Percentiles rank a stretch among this genome's conserved stretches.
phyloP scores from a whole-genome alignment of 345 rosid species.

The Bruguiera parviflora region DNA sequence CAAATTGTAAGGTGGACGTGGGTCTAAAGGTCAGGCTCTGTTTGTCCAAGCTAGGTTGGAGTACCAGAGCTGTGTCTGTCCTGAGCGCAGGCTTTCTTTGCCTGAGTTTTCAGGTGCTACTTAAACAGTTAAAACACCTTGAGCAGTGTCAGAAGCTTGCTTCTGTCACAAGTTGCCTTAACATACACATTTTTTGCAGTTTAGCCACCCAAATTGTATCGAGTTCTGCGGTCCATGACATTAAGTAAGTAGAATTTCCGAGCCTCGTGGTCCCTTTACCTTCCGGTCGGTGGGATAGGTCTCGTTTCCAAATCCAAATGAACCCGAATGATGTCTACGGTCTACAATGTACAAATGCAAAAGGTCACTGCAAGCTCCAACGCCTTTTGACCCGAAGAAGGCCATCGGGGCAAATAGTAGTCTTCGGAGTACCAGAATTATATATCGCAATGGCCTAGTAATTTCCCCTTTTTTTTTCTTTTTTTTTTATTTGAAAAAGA shows the following conservation, averaged over 20 bases:
- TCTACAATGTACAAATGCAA: slow-evolving; percentile 28
- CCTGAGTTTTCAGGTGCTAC: slow-evolving; percentile 2
- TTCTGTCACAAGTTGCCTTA: not conserved
- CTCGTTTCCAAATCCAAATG: slow-evolving; percentile 15
- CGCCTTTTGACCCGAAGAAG: slow-evolving; percentile 19
- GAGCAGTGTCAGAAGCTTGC: slow-evolving; percentile 22
- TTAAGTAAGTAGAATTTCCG: slow-evolving; percentile 7
- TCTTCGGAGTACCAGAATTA: not conserved
- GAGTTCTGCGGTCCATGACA: not conserved
- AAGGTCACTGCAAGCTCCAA: slow-evolving; percentile 10
- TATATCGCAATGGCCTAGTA: no score
- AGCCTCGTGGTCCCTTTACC: not conserved
- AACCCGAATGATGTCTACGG: slow-evolving; percentile 15
- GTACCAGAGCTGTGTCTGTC: not conserved
- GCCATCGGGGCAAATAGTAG: not conserved
- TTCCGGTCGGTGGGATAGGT: slow-evolving; percentile 10
- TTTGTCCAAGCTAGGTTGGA: no score
- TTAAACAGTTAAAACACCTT: not conserved
- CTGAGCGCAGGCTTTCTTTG: slow-evolving; percentile 9
- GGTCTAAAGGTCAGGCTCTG: no score
- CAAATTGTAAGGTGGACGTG: no score
- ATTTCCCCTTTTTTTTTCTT: no score
- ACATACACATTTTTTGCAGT: no score
- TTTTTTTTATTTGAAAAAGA: no score
- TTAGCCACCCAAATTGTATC: no score